These are phyloP conservation scores for Entomortierella lignicola DNA, from an alignment of 192 early-diverging fungal genomes.

Conservation along the genomic window DNA sequence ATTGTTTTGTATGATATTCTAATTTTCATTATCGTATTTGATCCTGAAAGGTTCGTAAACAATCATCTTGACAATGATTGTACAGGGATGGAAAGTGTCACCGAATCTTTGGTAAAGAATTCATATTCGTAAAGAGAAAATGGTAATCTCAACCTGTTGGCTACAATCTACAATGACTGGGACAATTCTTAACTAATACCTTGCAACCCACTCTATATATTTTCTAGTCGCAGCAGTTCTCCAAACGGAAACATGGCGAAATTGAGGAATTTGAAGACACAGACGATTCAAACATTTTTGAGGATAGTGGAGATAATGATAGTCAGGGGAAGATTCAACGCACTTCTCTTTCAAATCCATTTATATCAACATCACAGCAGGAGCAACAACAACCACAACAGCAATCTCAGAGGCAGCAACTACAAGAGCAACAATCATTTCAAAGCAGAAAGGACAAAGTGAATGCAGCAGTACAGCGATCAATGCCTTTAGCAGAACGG, in stretches of 20 bases:
- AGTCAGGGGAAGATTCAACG: neutral
- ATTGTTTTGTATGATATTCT: neutral
- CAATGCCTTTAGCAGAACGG: slow-evolving; percentile 72
- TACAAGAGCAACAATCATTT: neutral
- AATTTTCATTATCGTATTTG: neutral
- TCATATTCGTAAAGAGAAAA: too few species aligned
- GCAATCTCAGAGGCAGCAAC: neutral
- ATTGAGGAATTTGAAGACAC: slow-evolving; percentile 19
- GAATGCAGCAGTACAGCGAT: slow-evolving; percentile 33
- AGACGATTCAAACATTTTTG: slow-evolving; percentile 1
- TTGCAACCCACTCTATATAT: neutral
- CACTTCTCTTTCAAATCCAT: neutral
- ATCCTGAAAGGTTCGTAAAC: slow-evolving; percentile 54
- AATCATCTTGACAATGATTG: slow-evolving; percentile 64
- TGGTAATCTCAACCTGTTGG: too few species aligned
- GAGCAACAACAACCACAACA: neutral
- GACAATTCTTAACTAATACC: too few species aligned
- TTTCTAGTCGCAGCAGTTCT: slow-evolving; percentile 2
- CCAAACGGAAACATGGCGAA: slow-evolving; percentile 35
- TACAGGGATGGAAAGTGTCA: slow-evolving; percentile 24
- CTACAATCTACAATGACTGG: too few species aligned
- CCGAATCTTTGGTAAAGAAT: slow-evolving; percentile 14
- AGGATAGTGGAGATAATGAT: slow-evolving; percentile 1
- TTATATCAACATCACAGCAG: neutral
- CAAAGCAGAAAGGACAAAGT: slow-evolving; percentile 38